These are phyloP conservation scores for Scenedesmus sp. DNA, from an alignment of 163 green algal genomes.

Conservation along the genomic window DNA sequence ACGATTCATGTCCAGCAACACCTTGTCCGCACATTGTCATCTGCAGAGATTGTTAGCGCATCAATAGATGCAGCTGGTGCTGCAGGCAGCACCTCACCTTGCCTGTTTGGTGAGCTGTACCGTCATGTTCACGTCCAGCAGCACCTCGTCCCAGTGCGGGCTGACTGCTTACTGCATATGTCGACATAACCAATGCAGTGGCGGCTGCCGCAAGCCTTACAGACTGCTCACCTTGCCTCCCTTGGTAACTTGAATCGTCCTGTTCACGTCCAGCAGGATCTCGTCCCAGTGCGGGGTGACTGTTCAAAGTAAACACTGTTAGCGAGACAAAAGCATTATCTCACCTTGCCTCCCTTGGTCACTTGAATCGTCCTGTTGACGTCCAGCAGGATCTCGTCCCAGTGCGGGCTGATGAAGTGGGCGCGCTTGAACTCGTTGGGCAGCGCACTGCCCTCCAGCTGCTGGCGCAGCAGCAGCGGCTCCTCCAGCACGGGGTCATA, in stretches of 20 bases:
- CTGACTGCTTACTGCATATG: too few species aligned
- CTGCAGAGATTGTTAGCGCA: not conserved
- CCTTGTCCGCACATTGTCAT: not conserved
- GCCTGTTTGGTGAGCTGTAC: constrained; percentile 31
- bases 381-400: constrained; percentile 47
- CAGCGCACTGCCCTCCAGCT: constrained; percentile 45
- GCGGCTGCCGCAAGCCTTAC: too few species aligned
- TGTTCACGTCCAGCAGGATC: constrained; percentile 35
- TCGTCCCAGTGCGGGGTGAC: constrained; percentile 12
- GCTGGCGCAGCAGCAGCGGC: constrained; percentile 35
- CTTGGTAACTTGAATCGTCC: not conserved
- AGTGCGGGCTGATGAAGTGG: not conserved
- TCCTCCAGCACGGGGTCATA: not conserved
- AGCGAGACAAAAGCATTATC: not conserved
- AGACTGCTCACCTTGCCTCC: too few species aligned
- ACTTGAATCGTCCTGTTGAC: constrained; percentile 36
- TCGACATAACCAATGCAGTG: not conserved
- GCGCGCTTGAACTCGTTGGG: constrained; percentile 46
- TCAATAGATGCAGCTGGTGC: too few species aligned
- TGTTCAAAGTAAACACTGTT: not conserved
- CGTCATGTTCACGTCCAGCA: constrained; percentile 25
- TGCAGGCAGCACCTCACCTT: not conserved
- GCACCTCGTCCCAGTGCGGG: constrained; percentile 25
- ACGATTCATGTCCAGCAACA: constrained; percentile 32
- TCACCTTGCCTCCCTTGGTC: constrained; percentile 34